Base-by-base conservation (phyloP, 208 protist genomes). In the Tritrichomonas musculus region DNA sequence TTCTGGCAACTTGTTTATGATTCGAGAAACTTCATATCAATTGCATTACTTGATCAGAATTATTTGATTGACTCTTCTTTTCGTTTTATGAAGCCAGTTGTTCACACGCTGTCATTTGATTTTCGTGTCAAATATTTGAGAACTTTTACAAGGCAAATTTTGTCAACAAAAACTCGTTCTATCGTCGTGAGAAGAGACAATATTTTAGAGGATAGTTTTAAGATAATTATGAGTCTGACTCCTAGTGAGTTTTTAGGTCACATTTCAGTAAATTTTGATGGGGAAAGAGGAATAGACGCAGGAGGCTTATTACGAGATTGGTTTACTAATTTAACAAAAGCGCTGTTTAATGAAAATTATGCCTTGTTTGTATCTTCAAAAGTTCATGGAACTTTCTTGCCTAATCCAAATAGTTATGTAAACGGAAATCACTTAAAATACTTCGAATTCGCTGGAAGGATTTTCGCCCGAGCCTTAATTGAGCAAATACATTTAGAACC, bases 391-490 rank as follows among this genome's bases (percentile, higher is more conserved):
- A 92, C 69, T 36, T 99, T 98, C 93, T 98, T 99, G 95, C 98
- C 98, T 57, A 99, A 99, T 96, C 97, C 97, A 9, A 96, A 97
- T 84, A 98, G 97, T 25, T 96, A 96, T 93, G 96, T 99, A 27
- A 99, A 99, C 96, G 53, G 17, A 27, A 55, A 98, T 77, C 98
- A 99, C 94, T 95, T 99, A 44, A 94, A 97, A 33, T 99, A 99
- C 96, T 99, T 99, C 95, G 95, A 96, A 92, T 98, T 99, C 94
- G 96, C 96, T 50, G 97, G 96, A 66, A 92, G 94, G 30, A 93
- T 97, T 8, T 93, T 97, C 44, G 97, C 95, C 27, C 96, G 96
- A 92, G 96, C 96, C 44, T 95, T 98, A 17, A 96, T 96, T 36
- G 96, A 99, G 95, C 96, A 97, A 64, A 96, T 98, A 9, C 95